Evolutionary conservation across 108 stramenopile genomes (phyloP), one percentile per base, ranked within the genome.

Genomic region (Phaeodactylum tricornutum): DNA sequence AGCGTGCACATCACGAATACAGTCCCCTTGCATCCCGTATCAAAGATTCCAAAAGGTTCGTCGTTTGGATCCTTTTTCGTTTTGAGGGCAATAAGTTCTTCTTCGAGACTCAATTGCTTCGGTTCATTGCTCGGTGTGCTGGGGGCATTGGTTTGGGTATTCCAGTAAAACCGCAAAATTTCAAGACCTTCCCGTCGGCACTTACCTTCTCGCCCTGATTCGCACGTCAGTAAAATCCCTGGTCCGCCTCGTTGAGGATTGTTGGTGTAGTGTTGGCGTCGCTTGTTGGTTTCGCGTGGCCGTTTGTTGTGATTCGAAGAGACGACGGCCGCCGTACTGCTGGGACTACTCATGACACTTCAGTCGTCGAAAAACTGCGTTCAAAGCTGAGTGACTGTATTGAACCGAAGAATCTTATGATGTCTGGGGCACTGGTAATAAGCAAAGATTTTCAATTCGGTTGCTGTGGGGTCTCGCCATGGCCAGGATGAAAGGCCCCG

Each of bases 151-250:
- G 24, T 40, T 43, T 3, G 15, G 2, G 14, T 3, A n/a, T 17
- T 26, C 49, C 29, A 16, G 50, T 87, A 87, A 48, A 81, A 63
- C 47, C 74, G 55, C 17, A 88, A 49, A 43, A 88, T 72, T 22
- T 84, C 82, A 29, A 84, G 41, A 22, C 77, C 87, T 75, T 88
- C 87, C 23, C 77, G 49, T 55, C 69, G 46, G 48, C 82, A 84
- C 60, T 75, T 81, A 23, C 42, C 33, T 50, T 88, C 87, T 31
- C 79, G 36, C 6, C 79, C 72, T 6, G 71, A 62, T 50, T 88
- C 87, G 43, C 82, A 81, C 2, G 79, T 76, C 29, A 81, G 45
- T 8, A 88, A 64, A 26, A 84, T 54, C 4, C 70, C 87, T 12
- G 87, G 79, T 21, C 57, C 68, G 20, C 87, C 87, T 17, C 73